Percentiles rank a stretch among this genome's conserved stretches.
phyloP scores from a whole-genome alignment of 352 stramenopile genomes.

The Globisporangium acanthophoron region DNA sequence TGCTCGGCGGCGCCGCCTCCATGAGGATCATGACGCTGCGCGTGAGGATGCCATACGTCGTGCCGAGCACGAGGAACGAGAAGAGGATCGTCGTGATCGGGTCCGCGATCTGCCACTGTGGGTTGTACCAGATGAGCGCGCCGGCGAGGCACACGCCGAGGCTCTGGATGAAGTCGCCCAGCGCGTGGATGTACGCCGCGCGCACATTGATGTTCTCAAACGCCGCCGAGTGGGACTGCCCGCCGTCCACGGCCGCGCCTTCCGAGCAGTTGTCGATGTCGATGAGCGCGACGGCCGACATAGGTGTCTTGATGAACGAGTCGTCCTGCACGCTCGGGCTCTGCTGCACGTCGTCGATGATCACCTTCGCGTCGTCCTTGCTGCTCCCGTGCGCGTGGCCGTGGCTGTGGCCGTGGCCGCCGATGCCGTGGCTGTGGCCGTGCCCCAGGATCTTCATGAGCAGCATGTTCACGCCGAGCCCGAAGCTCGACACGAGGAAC shows the following conservation, averaged over 20 bases:
- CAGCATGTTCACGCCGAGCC: conserved; percentile 93
- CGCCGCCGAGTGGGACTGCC: conserved; percentile 23
- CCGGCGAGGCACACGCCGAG: conserved; percentile 95
- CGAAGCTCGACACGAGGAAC: conserved; percentile 91
- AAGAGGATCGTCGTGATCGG: conserved; percentile 97
- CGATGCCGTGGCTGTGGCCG: conserved; percentile 35
- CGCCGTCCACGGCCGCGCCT: conserved; percentile 3
- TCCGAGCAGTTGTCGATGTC: conserved; percentile 27
- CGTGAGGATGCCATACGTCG: conserved; percentile 91
- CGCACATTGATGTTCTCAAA: conserved; percentile 94
- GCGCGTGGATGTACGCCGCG: conserved; percentile 96
- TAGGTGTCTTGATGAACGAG: conserved; percentile 59
- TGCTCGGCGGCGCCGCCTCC: conserved; percentile 84
- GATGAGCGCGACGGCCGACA: conserved; percentile 75
- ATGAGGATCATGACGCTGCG: conserved; percentile 93
- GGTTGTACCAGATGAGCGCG: conserved; percentile 95
- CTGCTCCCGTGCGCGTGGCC: not conserved
- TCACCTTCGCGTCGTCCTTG: conserved; percentile 17
- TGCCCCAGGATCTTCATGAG: conserved; percentile 92
- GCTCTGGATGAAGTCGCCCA: conserved; percentile 96
- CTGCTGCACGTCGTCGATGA: conserved; percentile 27
- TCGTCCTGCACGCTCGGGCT: conserved; percentile 39
- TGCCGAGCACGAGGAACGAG: conserved; percentile 92
- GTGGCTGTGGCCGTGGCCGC: conserved; percentile 52
- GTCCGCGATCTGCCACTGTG: conserved; percentile 93